Percentiles rank a stretch among this genome's conserved stretches.
Evolutionary conservation across 2,329 filamentous ascomycete genomes (phyloP).

Genomic region (Trichophyton simii): DNA sequence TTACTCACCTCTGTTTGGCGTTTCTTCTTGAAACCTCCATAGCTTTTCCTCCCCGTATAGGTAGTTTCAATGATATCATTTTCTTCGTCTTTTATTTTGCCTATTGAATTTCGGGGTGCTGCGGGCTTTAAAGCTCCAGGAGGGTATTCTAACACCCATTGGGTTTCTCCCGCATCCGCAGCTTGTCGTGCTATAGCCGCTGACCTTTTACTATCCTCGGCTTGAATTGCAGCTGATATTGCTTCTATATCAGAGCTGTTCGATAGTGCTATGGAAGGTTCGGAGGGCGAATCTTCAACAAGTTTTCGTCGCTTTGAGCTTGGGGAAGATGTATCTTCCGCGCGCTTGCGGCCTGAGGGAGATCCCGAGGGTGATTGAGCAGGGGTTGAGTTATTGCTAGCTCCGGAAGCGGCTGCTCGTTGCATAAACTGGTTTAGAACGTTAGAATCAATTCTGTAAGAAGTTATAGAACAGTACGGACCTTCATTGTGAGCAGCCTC

Average conservation of each 20-base stretch:
- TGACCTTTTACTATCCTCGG: slow-evolving; percentile 30
- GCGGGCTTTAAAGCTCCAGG: slow-evolving; percentile 13
- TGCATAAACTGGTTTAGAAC: slow-evolving; percentile 64
- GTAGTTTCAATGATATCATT: slow-evolving; percentile 18
- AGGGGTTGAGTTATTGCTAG: slow-evolving; percentile 31
- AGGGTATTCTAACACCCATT: slow-evolving; percentile 32
- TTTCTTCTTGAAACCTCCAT: slow-evolving; percentile 30
- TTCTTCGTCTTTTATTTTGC: background rate
- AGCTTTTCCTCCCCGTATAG: slow-evolving; percentile 26
- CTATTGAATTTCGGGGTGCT: background rate
- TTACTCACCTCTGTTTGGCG: background rate
- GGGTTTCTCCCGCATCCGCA: slow-evolving; percentile 32
- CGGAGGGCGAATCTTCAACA: slow-evolving; percentile 13
- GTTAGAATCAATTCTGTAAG: background rate
- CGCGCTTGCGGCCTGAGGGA: slow-evolving; percentile 31
- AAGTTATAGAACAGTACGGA: slow-evolving; percentile 14
- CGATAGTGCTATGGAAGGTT: slow-evolving; percentile 12
- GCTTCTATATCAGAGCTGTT: slow-evolving; percentile 26
- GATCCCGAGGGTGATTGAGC: slow-evolving; percentile 23
- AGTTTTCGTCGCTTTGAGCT: slow-evolving; percentile 27
- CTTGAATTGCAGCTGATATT: slow-evolving; percentile 30
- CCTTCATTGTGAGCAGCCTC: slow-evolving; percentile 81
- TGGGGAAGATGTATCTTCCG: slow-evolving; percentile 26
- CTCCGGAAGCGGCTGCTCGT: slow-evolving; percentile 53
- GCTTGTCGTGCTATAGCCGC: slow-evolving; percentile 30